phyloP scores from a whole-genome alignment of 495 filamentous ascomycete species.

The Bryoglossum gracile region DNA sequence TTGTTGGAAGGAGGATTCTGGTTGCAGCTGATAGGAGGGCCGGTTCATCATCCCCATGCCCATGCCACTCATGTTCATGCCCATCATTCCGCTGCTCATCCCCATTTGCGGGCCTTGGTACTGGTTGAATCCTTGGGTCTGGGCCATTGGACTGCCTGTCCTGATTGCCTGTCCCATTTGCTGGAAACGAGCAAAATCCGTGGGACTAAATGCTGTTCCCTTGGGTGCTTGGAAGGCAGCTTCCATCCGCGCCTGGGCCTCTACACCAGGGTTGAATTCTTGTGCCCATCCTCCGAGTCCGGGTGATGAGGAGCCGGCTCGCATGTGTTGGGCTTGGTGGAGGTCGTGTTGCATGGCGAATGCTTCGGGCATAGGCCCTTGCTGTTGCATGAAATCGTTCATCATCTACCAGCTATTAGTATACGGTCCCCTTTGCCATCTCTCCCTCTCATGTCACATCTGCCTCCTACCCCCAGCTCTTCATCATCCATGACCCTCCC shows the following conservation, averaged over 20 bases:
- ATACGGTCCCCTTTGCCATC: background rate
- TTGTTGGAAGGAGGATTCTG: constrained; percentile 28
- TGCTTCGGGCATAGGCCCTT: constrained; percentile 42
- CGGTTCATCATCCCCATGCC: constrained; percentile 39
- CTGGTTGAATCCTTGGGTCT: constrained; percentile 41
- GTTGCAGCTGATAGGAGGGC: constrained; percentile 33
- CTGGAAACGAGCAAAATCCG: constrained; percentile 82
- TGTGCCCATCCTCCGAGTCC: constrained; percentile 58
- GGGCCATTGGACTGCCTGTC: constrained; percentile 46
- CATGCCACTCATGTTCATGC: constrained; percentile 30
- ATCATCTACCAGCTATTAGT: constrained; percentile 66
- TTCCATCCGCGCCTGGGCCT: constrained; percentile 70
- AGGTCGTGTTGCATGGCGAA: constrained; percentile 49
- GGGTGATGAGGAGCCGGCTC: constrained; percentile 49
- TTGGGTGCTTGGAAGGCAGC: constrained; percentile 59
- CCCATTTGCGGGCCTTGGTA: constrained; percentile 11
- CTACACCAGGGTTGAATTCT: constrained; percentile 55
- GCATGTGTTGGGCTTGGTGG: constrained; percentile 53
- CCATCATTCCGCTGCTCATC: constrained; percentile 24
- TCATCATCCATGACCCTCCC: constrained; percentile 2
- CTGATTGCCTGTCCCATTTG: constrained; percentile 56
- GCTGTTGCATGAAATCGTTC: constrained; percentile 83
- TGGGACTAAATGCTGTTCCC: constrained; percentile 63
- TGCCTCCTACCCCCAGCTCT: background rate
- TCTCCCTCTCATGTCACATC: no score